Percentiles rank a stretch among this genome's conserved stretches.
Conservation (phyloP, 345 rosid species). For the Crucihimalaya himalaica region DNA sequence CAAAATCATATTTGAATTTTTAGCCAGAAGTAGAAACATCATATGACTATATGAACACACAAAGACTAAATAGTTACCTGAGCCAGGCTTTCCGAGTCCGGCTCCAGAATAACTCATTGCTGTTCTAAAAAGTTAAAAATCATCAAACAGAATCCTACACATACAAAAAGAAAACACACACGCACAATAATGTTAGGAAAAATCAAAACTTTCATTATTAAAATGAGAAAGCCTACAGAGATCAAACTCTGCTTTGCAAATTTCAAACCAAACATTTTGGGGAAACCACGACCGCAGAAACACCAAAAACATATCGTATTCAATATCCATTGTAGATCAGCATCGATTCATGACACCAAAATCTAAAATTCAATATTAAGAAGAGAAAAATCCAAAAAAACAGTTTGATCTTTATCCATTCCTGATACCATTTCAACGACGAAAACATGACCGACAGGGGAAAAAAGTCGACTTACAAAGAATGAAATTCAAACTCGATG, state of each 20-base stretch:
- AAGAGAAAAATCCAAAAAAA: neutral
- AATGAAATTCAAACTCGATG: constrained; percentile 15
- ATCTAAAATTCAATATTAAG: neutral
- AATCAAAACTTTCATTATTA: neutral
- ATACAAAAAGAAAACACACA: neutral
- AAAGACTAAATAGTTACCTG: constrained; percentile 48
- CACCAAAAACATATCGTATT: neutral
- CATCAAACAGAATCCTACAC: constrained; percentile 39
- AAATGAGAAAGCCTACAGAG: neutral
- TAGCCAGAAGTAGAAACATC: neutral
- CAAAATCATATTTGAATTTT: too few relatives aligned
- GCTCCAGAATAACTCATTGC: constrained; percentile 60
- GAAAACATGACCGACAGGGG: neutral
- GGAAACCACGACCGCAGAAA: neutral
- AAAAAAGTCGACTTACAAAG: constrained; percentile 26
- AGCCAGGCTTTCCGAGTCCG: constrained; percentile 52
- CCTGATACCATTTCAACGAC: constrained; percentile 17
- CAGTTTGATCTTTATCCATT: neutral
- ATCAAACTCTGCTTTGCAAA: constrained; percentile 19
- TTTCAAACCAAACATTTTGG: constrained; percentile 8
- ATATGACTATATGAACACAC: neutral
- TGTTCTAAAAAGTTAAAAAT: constrained; percentile 36
- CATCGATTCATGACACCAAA: neutral
- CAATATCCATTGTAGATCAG: constrained; percentile 5
- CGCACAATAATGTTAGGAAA: neutral